phyloP scores from a whole-genome alignment of 805 yeast species.

The Metschnikowia borealis region DNA sequence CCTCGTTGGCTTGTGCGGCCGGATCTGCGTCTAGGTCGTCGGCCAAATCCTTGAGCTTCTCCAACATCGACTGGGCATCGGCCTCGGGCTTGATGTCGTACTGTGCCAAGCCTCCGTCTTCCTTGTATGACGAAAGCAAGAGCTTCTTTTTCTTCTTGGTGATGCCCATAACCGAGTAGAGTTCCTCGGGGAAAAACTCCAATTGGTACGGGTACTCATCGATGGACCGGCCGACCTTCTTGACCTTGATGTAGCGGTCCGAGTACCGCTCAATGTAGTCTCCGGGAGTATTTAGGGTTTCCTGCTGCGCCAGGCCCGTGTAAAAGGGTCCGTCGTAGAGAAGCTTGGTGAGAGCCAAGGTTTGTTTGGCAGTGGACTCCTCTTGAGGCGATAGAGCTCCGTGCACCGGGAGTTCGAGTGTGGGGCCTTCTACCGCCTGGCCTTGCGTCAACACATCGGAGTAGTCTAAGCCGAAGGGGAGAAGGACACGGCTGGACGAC shows the following conservation, averaged over 20 bases:
- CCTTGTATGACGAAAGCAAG: slow-evolving; percentile 38
- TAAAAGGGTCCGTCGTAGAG: slow-evolving; percentile 64
- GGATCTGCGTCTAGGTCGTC: slow-evolving; percentile 43
- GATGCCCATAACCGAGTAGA: slow-evolving; percentile 67
- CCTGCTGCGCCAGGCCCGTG: slow-evolving; percentile 48
- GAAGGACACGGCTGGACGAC: slow-evolving; percentile 40
- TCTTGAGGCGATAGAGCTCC: slow-evolving; percentile 54
- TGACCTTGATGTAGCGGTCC: slow-evolving; percentile 69
- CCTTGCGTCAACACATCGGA: slow-evolving; percentile 47
- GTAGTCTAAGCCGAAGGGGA: slow-evolving; percentile 74
- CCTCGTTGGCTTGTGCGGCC: slow-evolving; percentile 41
- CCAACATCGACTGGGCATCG: slow-evolving; percentile 35
- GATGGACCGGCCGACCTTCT: slow-evolving; percentile 65
- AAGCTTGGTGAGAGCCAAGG: slow-evolving; percentile 49
- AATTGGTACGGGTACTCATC: slow-evolving; percentile 74
- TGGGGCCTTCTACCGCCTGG: slow-evolving; percentile 36
- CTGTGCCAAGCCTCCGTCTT: slow-evolving; percentile 36
- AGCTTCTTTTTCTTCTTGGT: slow-evolving; percentile 50
- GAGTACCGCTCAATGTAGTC: slow-evolving; percentile 82
- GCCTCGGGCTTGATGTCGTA: slow-evolving; percentile 27
- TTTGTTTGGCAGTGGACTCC: slow-evolving; percentile 48
- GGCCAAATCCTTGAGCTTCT: slow-evolving; percentile 38
- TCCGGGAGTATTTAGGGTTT: slow-evolving; percentile 20
- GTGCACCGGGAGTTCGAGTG: slow-evolving; percentile 58
- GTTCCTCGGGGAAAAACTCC: slow-evolving; percentile 73